A percentile compares a stretch with the other conserved stretches of the same genome.
Evolutionary conservation across 495 filamentous ascomycete genomes (phyloP).

Genomic region (Daldinia bambusicola): DNA sequence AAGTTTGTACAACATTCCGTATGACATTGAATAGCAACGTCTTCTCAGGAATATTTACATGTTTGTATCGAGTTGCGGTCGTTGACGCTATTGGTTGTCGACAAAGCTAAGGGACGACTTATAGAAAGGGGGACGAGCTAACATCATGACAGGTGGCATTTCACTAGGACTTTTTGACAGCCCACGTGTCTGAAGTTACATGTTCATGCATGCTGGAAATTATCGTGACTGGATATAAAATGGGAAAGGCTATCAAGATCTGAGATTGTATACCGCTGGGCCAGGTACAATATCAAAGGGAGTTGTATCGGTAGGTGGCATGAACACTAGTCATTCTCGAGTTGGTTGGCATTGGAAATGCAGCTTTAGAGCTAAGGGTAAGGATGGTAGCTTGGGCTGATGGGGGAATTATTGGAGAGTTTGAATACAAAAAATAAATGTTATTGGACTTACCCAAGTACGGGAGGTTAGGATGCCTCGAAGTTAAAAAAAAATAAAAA

Average conservation of each 20-base stretch:
- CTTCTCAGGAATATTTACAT: background rate
- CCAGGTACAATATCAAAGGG: constrained; percentile 16
- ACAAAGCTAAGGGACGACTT: background rate
- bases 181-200: constrained; percentile 7
- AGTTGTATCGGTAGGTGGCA: constrained; percentile 14
- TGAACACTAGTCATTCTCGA: constrained; percentile 13
- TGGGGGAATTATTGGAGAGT: background rate
- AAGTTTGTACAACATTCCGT: constrained; percentile 13
- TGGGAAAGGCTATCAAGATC: constrained; percentile 25
- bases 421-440: background rate
- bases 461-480: background rate
- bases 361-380: constrained; percentile 18
- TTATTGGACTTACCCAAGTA: constrained; percentile 32
- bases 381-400: background rate
- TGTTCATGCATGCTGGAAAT: constrained; percentile 32
- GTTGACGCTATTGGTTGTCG: background rate
- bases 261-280: constrained; percentile 27
- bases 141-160: constrained; percentile 8
- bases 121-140: background rate
- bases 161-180: background rate
- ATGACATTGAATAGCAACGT: constrained; percentile 12
- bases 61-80: background rate
- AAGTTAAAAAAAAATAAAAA: constrained; percentile 1
- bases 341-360: background rate
- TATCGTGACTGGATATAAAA: background rate